These are phyloP conservation scores for Quercus suber DNA, from an alignment of 306 rosid genomes.

Conservation along the genomic window DNA sequence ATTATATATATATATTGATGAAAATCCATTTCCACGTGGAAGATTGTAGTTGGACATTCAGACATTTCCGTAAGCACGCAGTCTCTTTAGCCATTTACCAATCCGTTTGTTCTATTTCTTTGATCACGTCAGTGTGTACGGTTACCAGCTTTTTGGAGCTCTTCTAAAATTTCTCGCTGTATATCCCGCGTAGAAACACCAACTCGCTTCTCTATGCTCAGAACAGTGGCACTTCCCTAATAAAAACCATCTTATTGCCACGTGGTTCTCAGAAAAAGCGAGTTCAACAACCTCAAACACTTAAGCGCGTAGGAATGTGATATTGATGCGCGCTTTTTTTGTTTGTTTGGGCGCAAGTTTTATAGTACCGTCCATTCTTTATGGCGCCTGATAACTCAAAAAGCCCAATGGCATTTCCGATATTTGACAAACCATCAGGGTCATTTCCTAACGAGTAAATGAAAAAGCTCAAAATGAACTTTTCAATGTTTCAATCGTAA, in stretches of 20 bases:
- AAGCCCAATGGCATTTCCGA: constrained; percentile 25
- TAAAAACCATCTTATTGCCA: neutral
- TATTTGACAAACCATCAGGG: neutral
- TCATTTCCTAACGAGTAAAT: neutral
- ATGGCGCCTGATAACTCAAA: constrained; percentile 27
- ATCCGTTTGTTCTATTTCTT: neutral
- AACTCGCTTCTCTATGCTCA: no score
- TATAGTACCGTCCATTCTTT: neutral
- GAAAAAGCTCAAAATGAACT: constrained; percentile 1
- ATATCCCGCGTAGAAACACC: no score
- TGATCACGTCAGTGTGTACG: constrained; percentile 22
- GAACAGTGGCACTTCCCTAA: neutral
- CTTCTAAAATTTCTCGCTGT: neutral
- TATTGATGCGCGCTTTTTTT: neutral
- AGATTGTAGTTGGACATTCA: neutral
- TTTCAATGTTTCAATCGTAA: neutral
- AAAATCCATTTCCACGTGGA: neutral
- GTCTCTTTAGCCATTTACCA: neutral
- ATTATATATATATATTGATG: no score
- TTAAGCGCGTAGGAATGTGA: neutral
- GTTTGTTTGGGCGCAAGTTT: neutral
- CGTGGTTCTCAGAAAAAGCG: neutral
- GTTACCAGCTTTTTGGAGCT: neutral
- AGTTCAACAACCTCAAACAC: neutral
- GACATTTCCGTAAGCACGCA: neutral